Conservation (phyloP, 768 basidiomycete species). For the Macrocybe gigantea region DNA sequence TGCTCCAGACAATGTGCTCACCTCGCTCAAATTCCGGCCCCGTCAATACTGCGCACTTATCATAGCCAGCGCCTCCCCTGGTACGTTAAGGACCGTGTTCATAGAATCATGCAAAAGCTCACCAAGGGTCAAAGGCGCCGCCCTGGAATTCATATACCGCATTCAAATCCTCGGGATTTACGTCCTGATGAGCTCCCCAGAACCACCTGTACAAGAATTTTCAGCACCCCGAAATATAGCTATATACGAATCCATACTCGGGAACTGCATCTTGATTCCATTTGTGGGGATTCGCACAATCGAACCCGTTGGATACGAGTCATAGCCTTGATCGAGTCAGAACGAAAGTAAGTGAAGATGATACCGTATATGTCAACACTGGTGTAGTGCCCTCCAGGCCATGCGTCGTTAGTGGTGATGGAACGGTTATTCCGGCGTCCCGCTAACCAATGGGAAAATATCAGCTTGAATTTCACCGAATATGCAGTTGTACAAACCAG, state of each 20-base stretch:
- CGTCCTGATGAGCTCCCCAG: constrained; percentile 30
- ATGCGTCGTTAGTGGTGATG: constrained; percentile 41
- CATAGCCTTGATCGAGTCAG: constrained; percentile 23
- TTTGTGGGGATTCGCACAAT: constrained; percentile 40
- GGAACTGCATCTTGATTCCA: constrained; percentile 42
- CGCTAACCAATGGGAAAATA: constrained; percentile 18
- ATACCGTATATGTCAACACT: constrained; percentile 44
- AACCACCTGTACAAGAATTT: constrained; percentile 21
- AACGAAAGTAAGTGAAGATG: constrained; percentile 2
- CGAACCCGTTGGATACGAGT: constrained; percentile 51
- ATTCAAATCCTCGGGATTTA: constrained; percentile 31
- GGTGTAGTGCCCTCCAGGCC: constrained; percentile 38
- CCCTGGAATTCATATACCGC: constrained; percentile 43
- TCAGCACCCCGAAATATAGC: neutral
- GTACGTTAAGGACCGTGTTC: neutral
- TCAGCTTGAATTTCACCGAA: neutral
- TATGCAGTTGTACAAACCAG: constrained; percentile 18
- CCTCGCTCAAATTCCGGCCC: constrained; percentile 43
- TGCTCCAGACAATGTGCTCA: constrained; percentile 1
- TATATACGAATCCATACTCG: constrained; percentile 16
- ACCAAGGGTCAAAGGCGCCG: constrained; percentile 47
- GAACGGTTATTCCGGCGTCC: constrained; percentile 37
- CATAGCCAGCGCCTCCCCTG: constrained; percentile 36
- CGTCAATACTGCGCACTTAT: constrained; percentile 24
- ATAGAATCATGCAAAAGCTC: constrained; percentile 3